Evolutionary conservation across 768 basidiomycete species (phyloP).

Genomic region (Trametes punicea): DNA sequence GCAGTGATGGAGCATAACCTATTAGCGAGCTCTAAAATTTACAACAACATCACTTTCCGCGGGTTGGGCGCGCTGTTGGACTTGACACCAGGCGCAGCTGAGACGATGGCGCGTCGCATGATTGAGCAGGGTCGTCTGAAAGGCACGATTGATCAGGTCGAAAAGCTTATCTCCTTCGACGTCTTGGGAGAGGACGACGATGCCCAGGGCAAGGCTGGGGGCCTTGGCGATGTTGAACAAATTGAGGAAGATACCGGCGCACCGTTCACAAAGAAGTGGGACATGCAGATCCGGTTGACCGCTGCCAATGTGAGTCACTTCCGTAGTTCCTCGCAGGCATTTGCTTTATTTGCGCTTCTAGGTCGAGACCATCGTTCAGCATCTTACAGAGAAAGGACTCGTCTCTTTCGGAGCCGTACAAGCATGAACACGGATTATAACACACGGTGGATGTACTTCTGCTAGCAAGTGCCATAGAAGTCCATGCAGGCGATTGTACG

Average conservation of each 20-base stretch:
- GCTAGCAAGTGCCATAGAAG: slow-evolving; percentile 28
- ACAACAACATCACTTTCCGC: slow-evolving; percentile 94
- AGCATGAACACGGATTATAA: slow-evolving; percentile 21
- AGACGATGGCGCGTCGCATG: slow-evolving; percentile 98
- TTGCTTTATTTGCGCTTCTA: slow-evolving; percentile 28
- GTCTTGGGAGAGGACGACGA: slow-evolving; percentile 82
- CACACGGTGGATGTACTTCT: slow-evolving; percentile 27
- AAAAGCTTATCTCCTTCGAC: slow-evolving; percentile 92
- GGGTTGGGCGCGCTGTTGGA: slow-evolving; percentile 91
- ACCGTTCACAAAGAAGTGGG: slow-evolving; percentile 94
- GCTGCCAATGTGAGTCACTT: slow-evolving; percentile 69
- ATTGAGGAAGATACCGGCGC: slow-evolving; percentile 86
- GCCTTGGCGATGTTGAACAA: slow-evolving; percentile 83
- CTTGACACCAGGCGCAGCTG: slow-evolving; percentile 87
- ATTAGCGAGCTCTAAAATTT: slow-evolving; percentile 93
- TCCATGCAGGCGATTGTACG: slow-evolving; percentile 15
- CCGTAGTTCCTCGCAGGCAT: slow-evolving; percentile 2
- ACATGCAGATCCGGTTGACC: slow-evolving; percentile 85
- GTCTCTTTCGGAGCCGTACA: slow-evolving; percentile 35
- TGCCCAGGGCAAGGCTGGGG: slow-evolving; percentile 92
- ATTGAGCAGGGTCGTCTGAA: slow-evolving; percentile 94
- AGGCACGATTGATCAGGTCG: slow-evolving; percentile 94
- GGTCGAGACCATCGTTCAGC: slow-evolving; percentile 88
- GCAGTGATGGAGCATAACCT: slow-evolving; percentile 99
- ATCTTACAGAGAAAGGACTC: slow-evolving; percentile 67